These are phyloP conservation scores for Saccharomycopsis sp. DNA, from an alignment of 805 yeast genomes.

Conservation along the genomic window DNA sequence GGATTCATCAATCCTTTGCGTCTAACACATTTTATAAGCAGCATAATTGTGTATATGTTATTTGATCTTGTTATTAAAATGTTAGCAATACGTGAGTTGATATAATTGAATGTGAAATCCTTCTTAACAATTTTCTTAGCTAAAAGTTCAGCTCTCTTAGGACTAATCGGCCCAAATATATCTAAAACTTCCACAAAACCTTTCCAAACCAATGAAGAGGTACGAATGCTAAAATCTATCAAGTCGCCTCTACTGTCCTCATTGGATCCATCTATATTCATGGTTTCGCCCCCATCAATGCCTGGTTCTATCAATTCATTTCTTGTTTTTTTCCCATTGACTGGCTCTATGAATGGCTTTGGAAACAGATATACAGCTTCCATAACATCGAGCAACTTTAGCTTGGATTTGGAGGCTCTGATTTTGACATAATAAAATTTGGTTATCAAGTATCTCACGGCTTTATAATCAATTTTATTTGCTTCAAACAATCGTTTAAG, in stretches of 20 bases:
- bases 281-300: too few species aligned
- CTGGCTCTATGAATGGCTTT: too few species aligned
- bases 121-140: conserved; percentile 6
- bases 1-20: conserved; percentile 5
- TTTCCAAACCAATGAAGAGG: conserved; percentile 10
- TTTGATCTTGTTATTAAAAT: conserved; percentile 3
- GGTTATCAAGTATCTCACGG: conserved; percentile 5
- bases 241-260: neutral
- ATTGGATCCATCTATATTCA: too few species aligned
- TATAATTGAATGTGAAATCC: conserved; percentile 4
- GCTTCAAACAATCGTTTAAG: neutral
- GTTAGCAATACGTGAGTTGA: conserved; percentile 6
- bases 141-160: conserved; percentile 1
- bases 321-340: too few species aligned
- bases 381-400: conserved; percentile 6
- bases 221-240: neutral
- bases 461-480: conserved; percentile 1
- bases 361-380: conserved; percentile 6
- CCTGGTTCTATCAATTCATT: too few species aligned
- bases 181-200: conserved; percentile 5
- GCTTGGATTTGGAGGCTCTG: neutral
- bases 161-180: conserved; percentile 5
- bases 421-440: conserved; percentile 13
- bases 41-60: conserved; percentile 4
- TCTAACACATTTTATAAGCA: conserved; percentile 4